These are phyloP conservation scores for Aspergillus cavernicola DNA, from an alignment of 495 filamentous ascomycete species.

Conservation along the genomic window DNA sequence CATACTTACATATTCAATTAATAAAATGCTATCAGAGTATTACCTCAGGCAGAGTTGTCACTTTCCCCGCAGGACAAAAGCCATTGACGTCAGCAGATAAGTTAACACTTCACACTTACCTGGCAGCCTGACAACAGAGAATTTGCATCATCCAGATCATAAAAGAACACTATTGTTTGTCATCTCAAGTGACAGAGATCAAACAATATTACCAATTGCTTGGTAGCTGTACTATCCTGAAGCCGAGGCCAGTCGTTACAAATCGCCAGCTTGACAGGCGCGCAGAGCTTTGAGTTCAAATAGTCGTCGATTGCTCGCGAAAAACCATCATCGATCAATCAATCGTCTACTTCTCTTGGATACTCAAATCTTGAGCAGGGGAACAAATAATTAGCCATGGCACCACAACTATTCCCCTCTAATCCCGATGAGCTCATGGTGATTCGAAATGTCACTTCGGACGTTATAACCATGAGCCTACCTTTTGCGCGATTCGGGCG, in stretches of 20 bases:
- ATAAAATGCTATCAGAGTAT: no score
- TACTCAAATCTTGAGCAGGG: background rate
- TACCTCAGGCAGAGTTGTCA: no score
- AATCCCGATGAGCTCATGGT: slow-evolving; percentile 80
- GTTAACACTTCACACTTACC: background rate
- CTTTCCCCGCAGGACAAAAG: background rate
- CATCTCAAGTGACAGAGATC: background rate
- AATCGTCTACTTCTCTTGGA: background rate
- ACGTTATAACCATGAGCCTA: slow-evolving; percentile 75
- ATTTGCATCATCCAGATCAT: background rate
- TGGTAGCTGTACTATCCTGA: background rate
- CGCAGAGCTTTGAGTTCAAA: background rate
- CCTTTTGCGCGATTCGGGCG: slow-evolving; percentile 81
- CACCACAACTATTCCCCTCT: slow-evolving; percentile 47
- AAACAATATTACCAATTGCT: background rate
- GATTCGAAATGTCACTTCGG: slow-evolving; percentile 74
- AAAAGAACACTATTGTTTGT: background rate
- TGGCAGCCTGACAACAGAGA: background rate
- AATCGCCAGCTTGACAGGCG: background rate
- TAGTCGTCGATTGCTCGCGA: background rate
- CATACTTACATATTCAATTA: background rate
- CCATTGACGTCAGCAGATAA: slow-evolving; percentile 6
- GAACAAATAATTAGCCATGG: slow-evolving; percentile 11
- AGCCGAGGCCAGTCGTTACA: background rate
- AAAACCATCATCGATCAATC: background rate